phyloP scores from a whole-genome alignment of 345 rosid species.

The Hypericum androsaemum region DNA sequence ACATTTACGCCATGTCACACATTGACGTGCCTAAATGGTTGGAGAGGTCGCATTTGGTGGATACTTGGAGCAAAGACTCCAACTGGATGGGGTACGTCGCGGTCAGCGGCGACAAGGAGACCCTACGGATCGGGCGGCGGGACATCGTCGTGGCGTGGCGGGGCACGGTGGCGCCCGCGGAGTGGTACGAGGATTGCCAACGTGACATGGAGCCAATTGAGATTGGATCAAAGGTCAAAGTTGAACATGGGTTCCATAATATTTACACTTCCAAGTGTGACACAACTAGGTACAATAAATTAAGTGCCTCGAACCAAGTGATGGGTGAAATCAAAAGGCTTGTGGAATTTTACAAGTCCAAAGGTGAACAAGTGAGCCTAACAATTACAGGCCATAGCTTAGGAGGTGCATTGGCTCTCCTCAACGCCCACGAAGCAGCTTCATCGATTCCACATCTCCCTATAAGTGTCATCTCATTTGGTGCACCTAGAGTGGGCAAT shows the following conservation, averaged over 20 bases:
- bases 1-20: slow-evolving; percentile 58
- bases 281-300: slow-evolving; percentile 37
- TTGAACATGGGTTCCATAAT: slow-evolving; percentile 43
- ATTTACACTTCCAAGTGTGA: slow-evolving; percentile 47
- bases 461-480: slow-evolving; percentile 47
- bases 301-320: slow-evolving; percentile 49
- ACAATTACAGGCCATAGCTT: slow-evolving; percentile 53
- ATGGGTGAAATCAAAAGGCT: slow-evolving; percentile 42
- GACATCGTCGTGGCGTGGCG: slow-evolving; percentile 63
- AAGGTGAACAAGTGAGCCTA: slow-evolving; percentile 46
- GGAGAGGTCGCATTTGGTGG: slow-evolving; percentile 16
- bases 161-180: slow-evolving; percentile 57
- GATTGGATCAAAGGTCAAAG: slow-evolving; percentile 19
- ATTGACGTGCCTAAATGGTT: slow-evolving; percentile 56
- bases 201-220: slow-evolving; percentile 29
- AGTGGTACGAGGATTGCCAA: slow-evolving; percentile 45
- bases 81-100: slow-evolving; percentile 67
- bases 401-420: slow-evolving; percentile 54
- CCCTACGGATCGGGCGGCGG: slow-evolving; percentile 37
- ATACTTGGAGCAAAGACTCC: slow-evolving; percentile 68
- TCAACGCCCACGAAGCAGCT: slow-evolving; percentile 47
- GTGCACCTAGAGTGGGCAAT: slow-evolving; percentile 65
- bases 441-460: slow-evolving; percentile 27
- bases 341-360: slow-evolving; percentile 20
- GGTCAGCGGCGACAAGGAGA: slow-evolving; percentile 37